Conservation (phyloP, 2,329 filamentous ascomycete genomes). For the Fusarium nanum region DNA sequence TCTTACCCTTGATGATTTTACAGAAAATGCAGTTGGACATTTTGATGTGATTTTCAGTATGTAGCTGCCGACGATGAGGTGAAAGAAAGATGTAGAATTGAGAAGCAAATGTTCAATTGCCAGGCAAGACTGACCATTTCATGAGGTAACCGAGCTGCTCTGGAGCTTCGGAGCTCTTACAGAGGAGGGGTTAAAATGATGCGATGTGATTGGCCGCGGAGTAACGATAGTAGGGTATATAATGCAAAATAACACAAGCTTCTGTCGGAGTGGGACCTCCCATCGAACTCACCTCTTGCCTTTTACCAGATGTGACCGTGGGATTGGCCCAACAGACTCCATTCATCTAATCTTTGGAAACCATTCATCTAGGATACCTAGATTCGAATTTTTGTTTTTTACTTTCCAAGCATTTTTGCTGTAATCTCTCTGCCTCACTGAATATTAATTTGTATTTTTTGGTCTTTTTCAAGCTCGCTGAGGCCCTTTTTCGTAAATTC, state of each 20-base stretch:
- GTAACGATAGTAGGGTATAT: slow-evolving; percentile 25
- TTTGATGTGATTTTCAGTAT: background rate
- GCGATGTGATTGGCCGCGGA: slow-evolving; percentile 1
- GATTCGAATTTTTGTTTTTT: slow-evolving; percentile 57
- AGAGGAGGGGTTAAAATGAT: slow-evolving; percentile 6
- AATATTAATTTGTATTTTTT: background rate
- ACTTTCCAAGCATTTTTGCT: background rate
- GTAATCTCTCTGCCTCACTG: rapidly evolving
- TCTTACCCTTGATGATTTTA: slow-evolving; percentile 91
- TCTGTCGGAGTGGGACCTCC: slow-evolving; percentile 73
- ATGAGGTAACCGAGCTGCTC: slow-evolving; percentile 1
- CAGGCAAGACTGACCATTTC: slow-evolving; percentile 1
- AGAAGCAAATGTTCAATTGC: background rate
- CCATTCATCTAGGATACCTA: slow-evolving; percentile 52
- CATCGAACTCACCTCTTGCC: slow-evolving; percentile 82
- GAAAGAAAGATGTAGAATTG: background rate
- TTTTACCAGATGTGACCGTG: slow-evolving; percentile 86
- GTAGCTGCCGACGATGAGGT: background rate
- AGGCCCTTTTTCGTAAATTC: background rate
- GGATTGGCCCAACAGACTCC: slow-evolving; percentile 65
- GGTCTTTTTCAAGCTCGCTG: background rate
- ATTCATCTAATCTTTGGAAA: slow-evolving; percentile 65
- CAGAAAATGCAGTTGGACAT: slow-evolving; percentile 85
- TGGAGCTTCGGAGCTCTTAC: background rate
- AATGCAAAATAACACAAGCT: background rate